A percentile compares a stretch with the other conserved stretches of the same genome.
Evolutionary conservation across 495 filamentous ascomycete species (phyloP).

Genomic region (Durotheca rogersii): DNA sequence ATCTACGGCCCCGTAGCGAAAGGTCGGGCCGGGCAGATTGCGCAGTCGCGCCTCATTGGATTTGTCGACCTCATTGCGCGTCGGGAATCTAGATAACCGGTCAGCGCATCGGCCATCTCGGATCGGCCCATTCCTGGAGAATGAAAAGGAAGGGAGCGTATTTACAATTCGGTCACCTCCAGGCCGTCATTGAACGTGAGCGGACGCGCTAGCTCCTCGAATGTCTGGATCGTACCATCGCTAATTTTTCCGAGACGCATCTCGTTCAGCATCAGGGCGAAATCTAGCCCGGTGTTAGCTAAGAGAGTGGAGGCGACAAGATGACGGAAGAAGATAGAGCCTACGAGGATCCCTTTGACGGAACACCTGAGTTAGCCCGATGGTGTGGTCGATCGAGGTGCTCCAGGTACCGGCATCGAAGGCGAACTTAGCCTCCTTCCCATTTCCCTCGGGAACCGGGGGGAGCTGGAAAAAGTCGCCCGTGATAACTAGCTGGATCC

Average conservation of each 20-base stretch:
- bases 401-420: slow-evolving; percentile 91
- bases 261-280: slow-evolving; percentile 94
- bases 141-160: background rate
- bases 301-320: background rate
- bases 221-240: slow-evolving; percentile 65
- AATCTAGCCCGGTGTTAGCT: slow-evolving; percentile 52
- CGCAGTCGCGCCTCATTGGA: slow-evolving; percentile 77
- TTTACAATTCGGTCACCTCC: slow-evolving; percentile 83
- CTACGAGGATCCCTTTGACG: slow-evolving; percentile 86
- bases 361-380: slow-evolving; percentile 93
- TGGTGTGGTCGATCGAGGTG: slow-evolving; percentile 91
- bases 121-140: too few species aligned
- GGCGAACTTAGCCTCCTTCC: slow-evolving; percentile 76
- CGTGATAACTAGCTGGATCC: slow-evolving; percentile 93
- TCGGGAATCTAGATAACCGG: slow-evolving; percentile 88
- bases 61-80: slow-evolving; percentile 81
- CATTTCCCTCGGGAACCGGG: slow-evolving; percentile 72
- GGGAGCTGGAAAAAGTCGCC: slow-evolving; percentile 98
- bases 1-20: slow-evolving; percentile 71
- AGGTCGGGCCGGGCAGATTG: slow-evolving; percentile 64
- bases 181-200: slow-evolving; percentile 73
- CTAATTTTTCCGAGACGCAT: slow-evolving; percentile 87
- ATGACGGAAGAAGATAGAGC: slow-evolving; percentile 8
- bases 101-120: too few species aligned
- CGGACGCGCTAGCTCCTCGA: slow-evolving; percentile 67